phyloP scores from a whole-genome alignment of 805 yeast species.

The Ogataea pilisensis region DNA sequence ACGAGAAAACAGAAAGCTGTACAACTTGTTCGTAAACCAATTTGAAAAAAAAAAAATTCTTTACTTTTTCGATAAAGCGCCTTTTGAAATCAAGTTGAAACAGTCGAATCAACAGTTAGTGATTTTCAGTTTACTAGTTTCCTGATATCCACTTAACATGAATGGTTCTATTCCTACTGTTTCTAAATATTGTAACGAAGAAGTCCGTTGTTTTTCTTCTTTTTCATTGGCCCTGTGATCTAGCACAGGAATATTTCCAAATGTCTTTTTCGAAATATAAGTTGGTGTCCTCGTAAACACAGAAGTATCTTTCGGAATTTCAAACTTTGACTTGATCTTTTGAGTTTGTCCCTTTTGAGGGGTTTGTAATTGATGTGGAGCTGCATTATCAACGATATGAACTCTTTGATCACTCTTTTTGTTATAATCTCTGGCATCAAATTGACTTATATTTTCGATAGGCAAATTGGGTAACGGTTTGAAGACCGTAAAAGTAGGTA shows the following conservation, averaged over 20 bases:
- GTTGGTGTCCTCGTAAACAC: conserved; percentile 25
- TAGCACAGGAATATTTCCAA: conserved; percentile 12
- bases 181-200: conserved; percentile 21
- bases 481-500: conserved; percentile 4
- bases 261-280: conserved; percentile 6
- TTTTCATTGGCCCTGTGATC: conserved; percentile 1
- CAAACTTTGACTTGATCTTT: conserved; percentile 2
- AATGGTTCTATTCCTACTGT: conserved; percentile 26
- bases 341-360: neutral
- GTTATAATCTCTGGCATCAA: conserved; percentile 19
- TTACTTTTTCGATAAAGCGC: too few species aligned
- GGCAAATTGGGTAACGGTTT: conserved; percentile 23
- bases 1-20: too few species aligned
- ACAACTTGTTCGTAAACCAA: too few species aligned
- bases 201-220: conserved; percentile 14
- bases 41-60: too few species aligned
- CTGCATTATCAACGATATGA: conserved; percentile 4
- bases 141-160: conserved; percentile 29
- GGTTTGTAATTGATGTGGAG: conserved; percentile 6
- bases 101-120: conserved; percentile 9
- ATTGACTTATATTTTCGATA: conserved; percentile 20
- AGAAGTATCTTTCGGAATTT: conserved; percentile 21
- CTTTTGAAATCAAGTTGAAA: too few species aligned
- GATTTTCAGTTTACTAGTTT: conserved; percentile 16
- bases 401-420: neutral